Conservation (phyloP, 768 basidiomycete genomes). For the Rubroboletus pulcherrimus region DNA sequence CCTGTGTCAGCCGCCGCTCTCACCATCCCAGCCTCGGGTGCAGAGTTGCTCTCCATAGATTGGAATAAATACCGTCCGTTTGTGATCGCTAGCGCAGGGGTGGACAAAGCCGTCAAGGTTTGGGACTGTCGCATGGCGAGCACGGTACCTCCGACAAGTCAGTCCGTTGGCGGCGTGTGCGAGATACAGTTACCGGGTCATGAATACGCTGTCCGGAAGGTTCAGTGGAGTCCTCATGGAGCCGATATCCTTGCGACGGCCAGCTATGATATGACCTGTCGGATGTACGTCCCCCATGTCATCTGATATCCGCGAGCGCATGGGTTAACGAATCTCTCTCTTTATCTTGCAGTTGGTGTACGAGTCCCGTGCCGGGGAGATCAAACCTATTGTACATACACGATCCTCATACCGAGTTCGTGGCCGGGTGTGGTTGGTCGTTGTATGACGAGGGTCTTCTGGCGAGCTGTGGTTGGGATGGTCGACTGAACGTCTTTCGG, state of each 20-base stretch:
- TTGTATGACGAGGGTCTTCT: conserved; percentile 83
- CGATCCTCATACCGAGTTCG: conserved; percentile 91
- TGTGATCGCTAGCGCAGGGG: conserved; percentile 71
- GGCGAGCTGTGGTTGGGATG: conserved; percentile 92
- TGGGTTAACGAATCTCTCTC: background rate
- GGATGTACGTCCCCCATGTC: conserved; percentile 58
- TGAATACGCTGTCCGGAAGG: conserved; percentile 85
- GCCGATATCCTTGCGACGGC: conserved; percentile 65
- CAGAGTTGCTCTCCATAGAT: conserved; percentile 78
- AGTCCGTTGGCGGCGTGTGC: conserved; percentile 66
- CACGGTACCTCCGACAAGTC: conserved; percentile 41
- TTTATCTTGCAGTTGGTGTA: conserved; percentile 60
- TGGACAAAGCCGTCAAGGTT: conserved; percentile 70
- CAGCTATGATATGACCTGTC: conserved; percentile 94
- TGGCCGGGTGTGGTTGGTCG: conserved; percentile 90
- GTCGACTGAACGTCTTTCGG: conserved; percentile 74
- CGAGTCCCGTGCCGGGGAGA: conserved; percentile 46
- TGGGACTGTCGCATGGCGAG: conserved; percentile 91
- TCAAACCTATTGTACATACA: conserved; percentile 65
- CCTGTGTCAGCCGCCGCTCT: conserved; percentile 69
- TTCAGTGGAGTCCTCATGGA: conserved; percentile 85
- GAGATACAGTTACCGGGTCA: conserved; percentile 74
- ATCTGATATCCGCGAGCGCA: background rate
- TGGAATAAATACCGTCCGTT: conserved; percentile 92
- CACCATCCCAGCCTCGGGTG: conserved; percentile 73